Percentiles rank a stretch among this genome's conserved stretches.
Conservation (phyloP, 345 rosid species). For the Aquilaria yunnanensis region DNA sequence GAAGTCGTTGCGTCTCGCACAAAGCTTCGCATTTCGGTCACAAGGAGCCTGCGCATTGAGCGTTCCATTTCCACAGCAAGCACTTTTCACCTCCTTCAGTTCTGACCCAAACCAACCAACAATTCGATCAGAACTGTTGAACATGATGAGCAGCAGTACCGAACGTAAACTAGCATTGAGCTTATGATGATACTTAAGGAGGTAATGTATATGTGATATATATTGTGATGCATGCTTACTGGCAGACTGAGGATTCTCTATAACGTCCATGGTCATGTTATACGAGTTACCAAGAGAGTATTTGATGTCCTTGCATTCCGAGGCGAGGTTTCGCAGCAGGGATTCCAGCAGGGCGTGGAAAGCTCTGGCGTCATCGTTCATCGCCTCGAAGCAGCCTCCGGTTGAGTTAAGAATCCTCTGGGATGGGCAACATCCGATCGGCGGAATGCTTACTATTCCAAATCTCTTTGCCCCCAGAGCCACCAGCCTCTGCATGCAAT, state of each 20-base stretch:
- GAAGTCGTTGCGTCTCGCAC: slow-evolving; percentile 23
- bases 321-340: slow-evolving; percentile 33
- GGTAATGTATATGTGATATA: not conserved
- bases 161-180: not conserved
- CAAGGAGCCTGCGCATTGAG: slow-evolving; percentile 27
- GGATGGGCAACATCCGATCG: slow-evolving; percentile 59
- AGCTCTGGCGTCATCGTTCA: slow-evolving; percentile 31
- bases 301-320: slow-evolving; percentile 25
- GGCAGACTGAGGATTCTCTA: slow-evolving; percentile 21
- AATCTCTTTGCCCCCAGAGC: slow-evolving; percentile 40
- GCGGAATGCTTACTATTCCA: slow-evolving; percentile 42
- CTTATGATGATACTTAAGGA: not conserved
- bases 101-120: slow-evolving; percentile 13
- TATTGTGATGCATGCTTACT: slow-evolving; percentile 19
- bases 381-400: slow-evolving; percentile 35
- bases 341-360: slow-evolving; percentile 21
- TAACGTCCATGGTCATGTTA: slow-evolving; percentile 37
- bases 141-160: too few species aligned
- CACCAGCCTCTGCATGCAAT: slow-evolving; percentile 28
- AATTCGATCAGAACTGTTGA: too few species aligned
- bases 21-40: slow-evolving; percentile 20
- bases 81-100: slow-evolving; percentile 28
- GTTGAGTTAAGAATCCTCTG: slow-evolving; percentile 28
- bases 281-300: slow-evolving; percentile 46
- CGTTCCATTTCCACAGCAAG: slow-evolving; percentile 38